Conservation (phyloP, 1,284 basidiomycete genomes). For the Tetrapyrgos nigripes region DNA sequence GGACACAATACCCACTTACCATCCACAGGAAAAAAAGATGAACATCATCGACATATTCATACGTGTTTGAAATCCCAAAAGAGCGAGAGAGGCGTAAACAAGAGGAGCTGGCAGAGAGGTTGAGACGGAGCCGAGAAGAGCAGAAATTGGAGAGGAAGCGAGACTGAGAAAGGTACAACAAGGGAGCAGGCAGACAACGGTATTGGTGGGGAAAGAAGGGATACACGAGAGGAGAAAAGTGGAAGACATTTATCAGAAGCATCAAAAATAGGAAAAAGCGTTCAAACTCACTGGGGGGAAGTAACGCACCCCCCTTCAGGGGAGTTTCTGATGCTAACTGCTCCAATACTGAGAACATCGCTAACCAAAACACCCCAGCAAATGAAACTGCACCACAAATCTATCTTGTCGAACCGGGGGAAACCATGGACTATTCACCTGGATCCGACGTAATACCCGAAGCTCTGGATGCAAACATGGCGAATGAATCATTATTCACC, state of each 20-base stretch:
- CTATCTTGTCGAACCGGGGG: no score
- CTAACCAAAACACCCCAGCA: neutral
- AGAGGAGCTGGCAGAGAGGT: neutral
- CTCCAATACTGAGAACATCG: neutral
- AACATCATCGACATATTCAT: neutral
- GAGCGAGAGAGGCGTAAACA: no score
- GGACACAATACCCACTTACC: neutral
- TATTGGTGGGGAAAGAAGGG: no score
- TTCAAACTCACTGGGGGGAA: conserved; percentile 5
- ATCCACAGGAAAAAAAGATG: neutral
- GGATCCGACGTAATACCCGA: neutral
- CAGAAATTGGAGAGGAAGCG: no score
- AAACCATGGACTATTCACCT: neutral
- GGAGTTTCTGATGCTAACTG: no score
- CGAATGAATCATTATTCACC: no score
- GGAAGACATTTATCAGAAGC: neutral
- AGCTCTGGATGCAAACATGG: neutral
- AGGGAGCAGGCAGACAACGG: no score
- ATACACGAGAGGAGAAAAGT: no score
- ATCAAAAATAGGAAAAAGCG: neutral
- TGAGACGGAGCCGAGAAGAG: no score
- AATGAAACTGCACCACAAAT: neutral
- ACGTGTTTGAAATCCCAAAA: neutral
- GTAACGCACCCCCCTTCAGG: neutral
- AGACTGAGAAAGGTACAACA: neutral